Evolutionary conservation across 2,329 filamentous ascomycete species (phyloP).

Genomic region (Pyrenophora graminea): DNA sequence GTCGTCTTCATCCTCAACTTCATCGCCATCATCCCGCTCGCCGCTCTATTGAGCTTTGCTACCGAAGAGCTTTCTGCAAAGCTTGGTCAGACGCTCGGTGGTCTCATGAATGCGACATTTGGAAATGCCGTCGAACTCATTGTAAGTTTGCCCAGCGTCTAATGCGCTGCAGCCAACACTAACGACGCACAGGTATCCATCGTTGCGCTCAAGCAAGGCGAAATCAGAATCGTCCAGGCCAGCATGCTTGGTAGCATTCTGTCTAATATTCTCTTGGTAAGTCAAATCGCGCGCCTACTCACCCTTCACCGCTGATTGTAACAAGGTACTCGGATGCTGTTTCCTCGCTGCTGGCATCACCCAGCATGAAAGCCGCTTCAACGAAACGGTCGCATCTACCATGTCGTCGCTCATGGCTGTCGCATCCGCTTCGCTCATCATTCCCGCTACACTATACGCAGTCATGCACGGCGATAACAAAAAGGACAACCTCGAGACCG

Average conservation of each 20-base stretch:
- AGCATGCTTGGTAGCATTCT: conserved; percentile 96
- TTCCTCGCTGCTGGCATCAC: conserved; percentile 56
- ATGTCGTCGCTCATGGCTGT: conserved; percentile 67
- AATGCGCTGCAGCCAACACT: conserved; percentile 8
- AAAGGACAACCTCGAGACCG: conserved; percentile 44
- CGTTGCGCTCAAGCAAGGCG: conserved; percentile 79
- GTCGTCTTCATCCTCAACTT: conserved; percentile 78
- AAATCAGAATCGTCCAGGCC: conserved; percentile 96
- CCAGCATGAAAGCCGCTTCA: conserved; percentile 60
- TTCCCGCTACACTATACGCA: conserved; percentile 58
- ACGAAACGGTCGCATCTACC: conserved; percentile 76
- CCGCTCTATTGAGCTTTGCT: conserved; percentile 73
- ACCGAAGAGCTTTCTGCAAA: conserved; percentile 76
- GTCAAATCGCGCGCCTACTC: conserved; percentile 27
- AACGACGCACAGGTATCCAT: conserved; percentile 72
- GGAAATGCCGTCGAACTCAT: conserved; percentile 81
- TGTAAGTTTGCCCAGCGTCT: conserved; percentile 48
- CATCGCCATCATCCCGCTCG: conserved; percentile 77
- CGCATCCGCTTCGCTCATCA: conserved; percentile 58
- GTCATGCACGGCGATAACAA: conserved; percentile 49
- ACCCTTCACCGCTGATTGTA: conserved; percentile 54
- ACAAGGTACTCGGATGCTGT: conserved; percentile 56
- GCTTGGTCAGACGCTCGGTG: conserved; percentile 74
- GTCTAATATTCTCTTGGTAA: conserved; percentile 83
- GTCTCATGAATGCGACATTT: conserved; percentile 75